Base-by-base conservation (phyloP, 2,329 filamentous ascomycete genomes). In the Colletotrichum liaoningense region DNA sequence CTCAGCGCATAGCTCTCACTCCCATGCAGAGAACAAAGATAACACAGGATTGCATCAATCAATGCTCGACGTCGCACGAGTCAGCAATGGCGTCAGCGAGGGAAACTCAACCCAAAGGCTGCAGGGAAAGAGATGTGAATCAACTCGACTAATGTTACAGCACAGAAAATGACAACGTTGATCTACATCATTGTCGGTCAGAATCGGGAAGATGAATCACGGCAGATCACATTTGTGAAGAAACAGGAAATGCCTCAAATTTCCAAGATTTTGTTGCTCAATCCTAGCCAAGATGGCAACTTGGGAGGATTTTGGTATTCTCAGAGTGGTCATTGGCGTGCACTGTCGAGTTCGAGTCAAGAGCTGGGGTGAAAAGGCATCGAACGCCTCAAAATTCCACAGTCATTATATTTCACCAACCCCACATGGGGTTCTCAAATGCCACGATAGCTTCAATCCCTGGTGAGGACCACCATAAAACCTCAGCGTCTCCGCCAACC, bases 361-460 rank as follows among this genome's bases (percentile, higher is more conserved):
- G 16, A 49, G 9, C 3, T n/a, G 9, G 46, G n/a, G 30, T n/a
- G 22, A 56, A 35, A 66, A 57, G 42, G 67, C 58, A 1, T 57
- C 66, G 49, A 16, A 19, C 26, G n/a, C 14, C 28, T 3, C 12
- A 5, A 26, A 30, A 14, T 22, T n/a, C n/a, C 6, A 26, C 55
- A 56, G 7, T 33, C 16, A 59, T 42, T 7, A 30, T 19, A 33
- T 11, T 16, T 9, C 38, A 42, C 14, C 24, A 57, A 60, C 70
- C 67, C 71, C 71, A 66, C 67, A 73, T 24, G n/a, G 16, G 6
- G n/a, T 33, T 52, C 9, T n/a, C 1, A 19, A 63, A 62, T 57
- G 59, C 63, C 67, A 73, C 67, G 71, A 73, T 66, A 68, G 55
- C 71, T 64, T 73, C 71, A 73, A 66, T 35, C 69, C 57, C 62